Evolutionary conservation across 2,329 filamentous ascomycete genomes (phyloP).

Genomic region (Cordyceps cicadae): DNA sequence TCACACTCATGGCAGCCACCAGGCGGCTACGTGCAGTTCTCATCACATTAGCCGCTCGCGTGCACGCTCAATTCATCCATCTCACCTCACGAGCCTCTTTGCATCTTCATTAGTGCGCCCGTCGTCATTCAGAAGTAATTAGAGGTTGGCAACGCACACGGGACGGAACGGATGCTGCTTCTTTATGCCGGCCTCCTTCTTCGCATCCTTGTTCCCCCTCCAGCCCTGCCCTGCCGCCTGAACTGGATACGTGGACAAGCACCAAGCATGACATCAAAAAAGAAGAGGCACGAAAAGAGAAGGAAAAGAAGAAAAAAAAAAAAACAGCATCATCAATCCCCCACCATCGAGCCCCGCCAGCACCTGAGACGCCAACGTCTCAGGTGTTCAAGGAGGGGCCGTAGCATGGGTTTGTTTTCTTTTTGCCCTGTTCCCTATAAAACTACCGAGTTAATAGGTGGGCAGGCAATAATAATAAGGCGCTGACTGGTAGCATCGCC

Average conservation of each 20-base stretch:
- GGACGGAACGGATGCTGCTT: too few species aligned
- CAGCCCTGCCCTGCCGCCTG: too few species aligned
- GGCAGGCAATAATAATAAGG: not conserved
- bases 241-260: too few species aligned
- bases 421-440: too few species aligned
- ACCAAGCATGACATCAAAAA: too few species aligned
- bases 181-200: too few species aligned
- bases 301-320: not conserved
- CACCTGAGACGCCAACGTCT: constrained; percentile 17
- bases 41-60: constrained; percentile 3
- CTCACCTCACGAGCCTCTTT: too few species aligned
- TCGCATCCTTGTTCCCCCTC: too few species aligned
- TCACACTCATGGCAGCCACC: not conserved
- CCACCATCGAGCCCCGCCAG: not conserved
- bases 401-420: not conserved
- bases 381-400: constrained; percentile 13
- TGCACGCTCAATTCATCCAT: not conserved
- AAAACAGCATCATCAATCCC: not conserved
- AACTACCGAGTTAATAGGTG: not conserved
- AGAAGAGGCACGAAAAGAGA: not conserved
- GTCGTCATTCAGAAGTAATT: too few species aligned
- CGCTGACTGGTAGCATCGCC: not conserved
- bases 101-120: too few species aligned
- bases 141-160: too few species aligned
- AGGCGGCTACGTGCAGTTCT: not conserved